Percentiles rank a stretch among this genome's conserved stretches.
Conservation (phyloP, 148 eudicot species). For the Fagopyrum esculentum region DNA sequence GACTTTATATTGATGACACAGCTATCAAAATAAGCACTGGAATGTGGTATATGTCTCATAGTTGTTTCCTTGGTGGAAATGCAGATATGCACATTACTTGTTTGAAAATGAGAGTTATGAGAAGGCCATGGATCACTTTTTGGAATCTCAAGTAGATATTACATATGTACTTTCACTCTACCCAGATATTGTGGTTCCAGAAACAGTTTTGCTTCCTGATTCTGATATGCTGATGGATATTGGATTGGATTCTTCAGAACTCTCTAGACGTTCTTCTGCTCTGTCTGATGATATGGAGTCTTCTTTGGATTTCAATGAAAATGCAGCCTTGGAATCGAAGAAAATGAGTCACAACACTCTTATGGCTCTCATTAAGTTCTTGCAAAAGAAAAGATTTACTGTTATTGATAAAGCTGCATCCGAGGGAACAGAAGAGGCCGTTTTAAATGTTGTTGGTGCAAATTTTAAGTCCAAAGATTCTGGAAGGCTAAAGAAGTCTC, state of each 20-base stretch:
- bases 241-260: constrained; percentile 50
- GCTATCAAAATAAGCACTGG: background rate
- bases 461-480: constrained; percentile 52
- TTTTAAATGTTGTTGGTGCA: constrained; percentile 82
- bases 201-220: constrained; percentile 59
- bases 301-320: constrained; percentile 57
- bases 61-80: constrained; percentile 14
- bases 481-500: constrained; percentile 47
- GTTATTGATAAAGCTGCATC: constrained; percentile 88
- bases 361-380: constrained; percentile 84
- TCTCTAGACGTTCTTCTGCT: constrained; percentile 74
- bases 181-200: constrained; percentile 76
- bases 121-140: constrained; percentile 96
- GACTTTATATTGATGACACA: background rate
- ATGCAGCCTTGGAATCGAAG: constrained; percentile 65
- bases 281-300: constrained; percentile 87
- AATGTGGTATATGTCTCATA: background rate
- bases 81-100: constrained; percentile 88
- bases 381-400: constrained; percentile 80
- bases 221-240: constrained; percentile 71
- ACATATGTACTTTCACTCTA: constrained; percentile 88
- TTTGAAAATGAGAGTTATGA: constrained; percentile 97
- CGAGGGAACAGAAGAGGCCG: constrained; percentile 94
- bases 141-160: constrained; percentile 91
- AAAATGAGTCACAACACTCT: constrained; percentile 90